Evolutionary conservation across 2,329 filamentous ascomycete genomes (phyloP), one percentile per base, ranked within the genome.

Genomic region (Apiospora rasikravindrae): DNA sequence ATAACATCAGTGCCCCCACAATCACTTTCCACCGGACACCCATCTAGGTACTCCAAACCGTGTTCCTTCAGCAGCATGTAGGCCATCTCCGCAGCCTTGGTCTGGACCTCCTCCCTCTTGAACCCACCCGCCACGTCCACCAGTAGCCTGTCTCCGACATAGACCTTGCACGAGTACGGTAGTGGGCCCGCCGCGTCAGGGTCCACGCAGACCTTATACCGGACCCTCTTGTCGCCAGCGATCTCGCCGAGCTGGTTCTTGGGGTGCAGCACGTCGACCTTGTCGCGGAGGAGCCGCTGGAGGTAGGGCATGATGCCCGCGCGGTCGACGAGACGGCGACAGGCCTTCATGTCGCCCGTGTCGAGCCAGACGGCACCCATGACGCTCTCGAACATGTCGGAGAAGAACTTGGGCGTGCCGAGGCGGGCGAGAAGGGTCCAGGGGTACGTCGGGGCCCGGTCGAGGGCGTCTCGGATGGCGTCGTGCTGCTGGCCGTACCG

Each of bases 291-390:
- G 14, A 95, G 83, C 2, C 91, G 86, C 0, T 88, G 83, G 72
- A 97, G 81, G 74, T 90, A 89, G 0, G 82, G 79, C 51, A 95
- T 75, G 5, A 98, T 84, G 0, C 94, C 94, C 4, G 94, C 83
- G 0, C 84, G 83, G 64, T 88, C 86, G 0, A 94, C 80, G 49
- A 98, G 86, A 0, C 70, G 77, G 69, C 87, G 84, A 77, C 94
- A 97, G 0, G 79, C 80, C 0, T 83, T 83, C 19, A 94, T 78
- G 0, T 88, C 86, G 0, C 92, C 93, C 0, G 87, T 93, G 80
- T 98, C 96, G 26, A 98, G 85, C 85, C 93, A 98, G 0, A 98
- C 87, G 0, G 95, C 95, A 0, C 94, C 96, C 0, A 98, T 81
- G 0, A 97, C 80, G 44, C 90, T 89, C 83, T 98, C 96, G 13